These are phyloP conservation scores for Trichophyton rubrum DNA, from an alignment of 2,329 filamentous ascomycete genomes.

Conservation along the genomic window DNA sequence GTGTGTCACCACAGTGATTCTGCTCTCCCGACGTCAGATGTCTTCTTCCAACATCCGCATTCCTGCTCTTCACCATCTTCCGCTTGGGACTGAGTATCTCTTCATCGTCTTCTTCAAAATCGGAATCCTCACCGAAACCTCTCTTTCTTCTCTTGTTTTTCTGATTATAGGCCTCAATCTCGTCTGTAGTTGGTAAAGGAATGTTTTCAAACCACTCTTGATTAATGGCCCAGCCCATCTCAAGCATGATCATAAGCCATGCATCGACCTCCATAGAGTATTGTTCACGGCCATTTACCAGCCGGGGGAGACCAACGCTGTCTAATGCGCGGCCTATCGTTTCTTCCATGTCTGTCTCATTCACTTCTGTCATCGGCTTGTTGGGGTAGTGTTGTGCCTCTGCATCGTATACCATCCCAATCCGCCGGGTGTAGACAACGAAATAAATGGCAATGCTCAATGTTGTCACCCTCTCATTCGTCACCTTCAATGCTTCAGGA, in stretches of 20 bases:
- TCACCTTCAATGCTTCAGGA: not conserved
- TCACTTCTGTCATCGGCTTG: not conserved
- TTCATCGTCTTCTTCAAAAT: constrained; percentile 18
- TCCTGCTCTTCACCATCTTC: constrained; percentile 15
- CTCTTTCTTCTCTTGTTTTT: constrained; percentile 4
- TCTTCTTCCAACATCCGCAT: not conserved
- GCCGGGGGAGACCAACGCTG: not conserved
- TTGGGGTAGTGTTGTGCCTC: not conserved
- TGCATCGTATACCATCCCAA: not conserved
- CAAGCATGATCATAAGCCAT: constrained; percentile 47
- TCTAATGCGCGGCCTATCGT: not conserved
- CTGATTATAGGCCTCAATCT: constrained; percentile 4
- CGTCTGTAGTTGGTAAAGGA: constrained; percentile 17
- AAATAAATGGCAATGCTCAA: constrained; percentile 35
- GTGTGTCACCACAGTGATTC: constrained; percentile 5
- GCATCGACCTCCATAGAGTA: constrained; percentile 42
- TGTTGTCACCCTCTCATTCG: constrained; percentile 23
- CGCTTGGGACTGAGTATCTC: constrained; percentile 19
- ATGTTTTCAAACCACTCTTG: constrained; percentile 57
- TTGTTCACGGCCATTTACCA: not conserved
- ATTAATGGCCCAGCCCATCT: constrained; percentile 40
- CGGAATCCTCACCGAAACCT: constrained; percentile 11
- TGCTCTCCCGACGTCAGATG: not conserved
- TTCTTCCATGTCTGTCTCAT: not conserved
- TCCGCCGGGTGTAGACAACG: constrained; percentile 30